Percentiles rank a stretch among this genome's conserved stretches.
Conservation (phyloP, 768 basidiomycete species). For the Mycena maculata region DNA sequence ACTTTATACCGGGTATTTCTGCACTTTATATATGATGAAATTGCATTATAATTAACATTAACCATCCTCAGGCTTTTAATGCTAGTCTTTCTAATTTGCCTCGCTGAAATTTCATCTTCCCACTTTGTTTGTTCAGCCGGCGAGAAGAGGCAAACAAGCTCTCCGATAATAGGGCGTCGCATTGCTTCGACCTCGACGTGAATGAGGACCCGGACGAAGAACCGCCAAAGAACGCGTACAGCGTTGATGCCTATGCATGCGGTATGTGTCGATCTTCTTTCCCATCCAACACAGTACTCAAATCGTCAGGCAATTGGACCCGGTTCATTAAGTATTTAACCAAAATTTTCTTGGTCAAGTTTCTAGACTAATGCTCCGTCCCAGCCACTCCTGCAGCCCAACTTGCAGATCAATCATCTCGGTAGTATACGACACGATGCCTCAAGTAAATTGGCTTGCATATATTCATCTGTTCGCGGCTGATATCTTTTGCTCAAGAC, state of each 20-base stretch:
- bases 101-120: neutral
- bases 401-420: constrained; percentile 67
- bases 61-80: constrained; percentile 59
- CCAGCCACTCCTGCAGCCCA: constrained; percentile 80
- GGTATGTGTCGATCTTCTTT: constrained; percentile 52
- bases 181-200: constrained; percentile 74
- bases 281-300: constrained; percentile 17
- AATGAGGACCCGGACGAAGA: constrained; percentile 55
- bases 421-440: constrained; percentile 72
- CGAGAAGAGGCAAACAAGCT: constrained; percentile 56
- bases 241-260: constrained; percentile 64
- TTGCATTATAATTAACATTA: too few relatives aligned
- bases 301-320: constrained; percentile 74
- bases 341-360: neutral
- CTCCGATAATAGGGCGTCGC: constrained; percentile 52
- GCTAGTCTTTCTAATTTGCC: constrained; percentile 44
- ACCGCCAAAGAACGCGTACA: constrained; percentile 52
- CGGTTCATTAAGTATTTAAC: constrained; percentile 65
- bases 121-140: constrained; percentile 48
- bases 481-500: constrained; percentile 47
- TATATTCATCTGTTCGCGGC: neutral
- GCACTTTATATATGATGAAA: too few relatives aligned
- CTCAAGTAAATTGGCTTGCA: constrained; percentile 60
- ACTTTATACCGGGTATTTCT: constrained; percentile 79
- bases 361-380: constrained; percentile 14